Conservation (phyloP, 306 rosid genomes). For the Betula pendula region DNA sequence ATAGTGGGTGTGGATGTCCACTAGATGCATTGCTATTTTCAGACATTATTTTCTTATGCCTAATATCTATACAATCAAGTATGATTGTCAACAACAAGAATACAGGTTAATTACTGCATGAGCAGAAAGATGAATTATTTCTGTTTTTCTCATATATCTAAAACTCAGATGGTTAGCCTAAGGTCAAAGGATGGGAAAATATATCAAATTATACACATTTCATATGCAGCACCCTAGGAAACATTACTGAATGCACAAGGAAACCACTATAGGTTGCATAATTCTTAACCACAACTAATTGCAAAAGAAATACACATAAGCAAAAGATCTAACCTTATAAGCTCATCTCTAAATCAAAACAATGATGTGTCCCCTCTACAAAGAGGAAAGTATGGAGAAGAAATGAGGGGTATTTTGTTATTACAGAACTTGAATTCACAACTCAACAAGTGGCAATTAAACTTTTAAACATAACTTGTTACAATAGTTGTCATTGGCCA, state of each 20-base stretch:
- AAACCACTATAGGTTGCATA: not conserved
- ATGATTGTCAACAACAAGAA: too few species aligned
- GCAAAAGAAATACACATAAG: not conserved
- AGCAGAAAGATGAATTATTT: not conserved
- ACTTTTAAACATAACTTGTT: too few species aligned
- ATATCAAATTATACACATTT: not conserved
- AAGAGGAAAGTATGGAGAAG: not conserved
- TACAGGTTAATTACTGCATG: not conserved
- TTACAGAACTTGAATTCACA: too few species aligned
- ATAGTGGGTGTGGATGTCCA: too few species aligned
- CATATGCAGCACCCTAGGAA: not conserved
- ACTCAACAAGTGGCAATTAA: too few species aligned
- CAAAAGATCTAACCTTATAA: not conserved
- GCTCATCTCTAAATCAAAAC: not conserved
- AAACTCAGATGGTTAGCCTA: not conserved
- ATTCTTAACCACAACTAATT: not conserved
- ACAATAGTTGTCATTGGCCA: too few species aligned
- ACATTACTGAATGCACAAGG: not conserved
- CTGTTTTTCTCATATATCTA: not conserved
- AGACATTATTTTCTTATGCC: too few species aligned
- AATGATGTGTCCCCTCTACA: not conserved
- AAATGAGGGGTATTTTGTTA: not conserved
- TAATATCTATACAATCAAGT: too few species aligned
- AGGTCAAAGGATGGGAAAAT: not conserved
- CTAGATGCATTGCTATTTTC: too few species aligned